A percentile compares a stretch with the other conserved stretches of the same genome.
phyloP scores from a whole-genome alignment of 495 filamentous ascomycete genomes.

The Aspergillus homomorphus region DNA sequence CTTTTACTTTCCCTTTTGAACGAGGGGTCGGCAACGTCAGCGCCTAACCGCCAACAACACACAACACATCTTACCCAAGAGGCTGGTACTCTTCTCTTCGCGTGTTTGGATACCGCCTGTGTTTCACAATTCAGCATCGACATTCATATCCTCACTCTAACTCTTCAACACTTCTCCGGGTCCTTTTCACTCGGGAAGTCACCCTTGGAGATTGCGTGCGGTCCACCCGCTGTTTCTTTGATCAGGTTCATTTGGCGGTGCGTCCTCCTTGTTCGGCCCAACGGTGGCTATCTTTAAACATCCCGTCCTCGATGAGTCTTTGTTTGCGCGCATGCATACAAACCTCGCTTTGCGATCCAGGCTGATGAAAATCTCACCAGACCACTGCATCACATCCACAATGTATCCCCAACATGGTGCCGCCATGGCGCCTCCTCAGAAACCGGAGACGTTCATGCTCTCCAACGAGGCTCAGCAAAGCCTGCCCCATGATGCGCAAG shows the following conservation, averaged over 20 bases:
- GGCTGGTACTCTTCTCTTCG: slow-evolving; percentile 37
- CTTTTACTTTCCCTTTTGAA: slow-evolving; percentile 29
- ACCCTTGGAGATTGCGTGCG: not conserved
- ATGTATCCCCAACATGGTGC: slow-evolving; percentile 55
- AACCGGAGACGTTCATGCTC: slow-evolving; percentile 98
- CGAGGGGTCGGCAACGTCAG: slow-evolving; percentile 21
- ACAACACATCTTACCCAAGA: slow-evolving; percentile 20
- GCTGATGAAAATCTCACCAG: slow-evolving; percentile 5
- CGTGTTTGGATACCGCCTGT: slow-evolving; percentile 22
- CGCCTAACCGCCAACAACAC: slow-evolving; percentile 11
- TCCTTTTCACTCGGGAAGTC: not conserved
- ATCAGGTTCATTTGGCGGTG: slow-evolving; percentile 18
- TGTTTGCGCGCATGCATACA: slow-evolving; percentile 20
- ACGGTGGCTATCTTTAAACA: slow-evolving; percentile 1
- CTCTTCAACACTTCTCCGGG: slow-evolving; percentile 8
- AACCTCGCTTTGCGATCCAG: slow-evolving; percentile 14
- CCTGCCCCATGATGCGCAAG: slow-evolving; percentile 92
- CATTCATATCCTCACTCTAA: slow-evolving; percentile 14
- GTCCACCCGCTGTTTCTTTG: slow-evolving; percentile 5
- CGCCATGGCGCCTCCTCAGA: slow-evolving; percentile 71
- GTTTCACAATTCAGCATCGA: slow-evolving; percentile 23
- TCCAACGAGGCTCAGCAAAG: slow-evolving; percentile 94
- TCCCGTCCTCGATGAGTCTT: slow-evolving; percentile 2
- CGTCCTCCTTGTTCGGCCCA: slow-evolving; percentile 9
- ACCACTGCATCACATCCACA: slow-evolving; percentile 11